phyloP scores from a whole-genome alignment of 2,329 filamentous ascomycete species.

The Cladosporium sp. region DNA sequence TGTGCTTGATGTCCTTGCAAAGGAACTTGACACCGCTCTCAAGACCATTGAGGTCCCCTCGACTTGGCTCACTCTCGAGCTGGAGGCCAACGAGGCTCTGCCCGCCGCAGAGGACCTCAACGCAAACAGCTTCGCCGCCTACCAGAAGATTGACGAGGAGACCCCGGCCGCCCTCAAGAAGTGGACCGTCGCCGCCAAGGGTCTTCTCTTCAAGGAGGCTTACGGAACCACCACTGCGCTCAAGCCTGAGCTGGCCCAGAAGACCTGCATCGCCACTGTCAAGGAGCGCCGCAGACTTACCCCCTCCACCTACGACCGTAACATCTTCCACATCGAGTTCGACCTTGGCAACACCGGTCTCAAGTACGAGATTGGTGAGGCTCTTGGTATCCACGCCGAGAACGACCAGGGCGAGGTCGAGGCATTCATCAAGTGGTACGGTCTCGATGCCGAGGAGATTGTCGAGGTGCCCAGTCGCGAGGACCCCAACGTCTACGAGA shows the following conservation, averaged over 20 bases:
- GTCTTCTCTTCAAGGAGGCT: conserved; percentile 88
- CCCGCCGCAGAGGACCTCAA: conserved; percentile 60
- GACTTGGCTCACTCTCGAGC: conserved; percentile 68
- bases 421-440: conserved; percentile 86
- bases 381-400: conserved; percentile 90
- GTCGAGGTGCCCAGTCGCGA: conserved; percentile 90
- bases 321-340: conserved; percentile 99
- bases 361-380: conserved; percentile 95
- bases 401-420: conserved; percentile 75
- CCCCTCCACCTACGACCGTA: conserved; percentile 81
- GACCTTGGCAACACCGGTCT: conserved; percentile 86
- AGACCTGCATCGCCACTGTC: conserved; percentile 82
- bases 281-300: conserved; percentile 95
- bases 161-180: conserved; percentile 59
- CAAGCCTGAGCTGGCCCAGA: conserved; percentile 77
- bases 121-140: conserved; percentile 74
- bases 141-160: conserved; percentile 70
- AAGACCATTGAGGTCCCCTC: conserved; percentile 69
- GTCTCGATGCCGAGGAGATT: conserved; percentile 71
- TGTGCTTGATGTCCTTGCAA: conserved; percentile 53
- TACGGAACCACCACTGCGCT: conserved; percentile 68
- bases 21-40: conserved; percentile 61
- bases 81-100: conserved; percentile 48
- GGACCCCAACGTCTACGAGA: conserved; percentile 66
- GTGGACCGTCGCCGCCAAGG: conserved; percentile 82